Evolutionary conservation across 2,329 filamentous ascomycete genomes (phyloP).

Genomic region (Epicoccum nigrum): DNA sequence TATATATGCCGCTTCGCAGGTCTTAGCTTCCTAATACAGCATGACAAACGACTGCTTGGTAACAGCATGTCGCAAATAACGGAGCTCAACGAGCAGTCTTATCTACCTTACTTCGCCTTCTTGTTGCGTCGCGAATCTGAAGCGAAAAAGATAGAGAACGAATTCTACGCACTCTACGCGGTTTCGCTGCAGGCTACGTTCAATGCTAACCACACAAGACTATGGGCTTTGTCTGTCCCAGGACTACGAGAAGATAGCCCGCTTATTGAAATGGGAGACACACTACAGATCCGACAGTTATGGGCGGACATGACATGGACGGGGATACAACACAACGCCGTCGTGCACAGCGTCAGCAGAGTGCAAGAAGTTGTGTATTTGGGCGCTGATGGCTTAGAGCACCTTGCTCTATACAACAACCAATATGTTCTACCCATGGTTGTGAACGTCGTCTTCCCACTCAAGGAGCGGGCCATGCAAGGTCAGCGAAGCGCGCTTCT

Average conservation of each 20-base stretch:
- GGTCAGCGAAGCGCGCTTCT: slow-evolving; percentile 2
- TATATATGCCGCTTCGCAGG: slow-evolving; percentile 29
- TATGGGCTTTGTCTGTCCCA: slow-evolving; percentile 33
- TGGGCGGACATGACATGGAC: slow-evolving; percentile 31
- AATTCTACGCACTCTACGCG: slow-evolving; percentile 28
- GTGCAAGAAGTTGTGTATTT: slow-evolving; percentile 33
- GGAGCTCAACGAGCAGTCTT: slow-evolving; percentile 18
- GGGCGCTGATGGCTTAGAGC: slow-evolving; percentile 20
- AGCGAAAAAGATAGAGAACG: slow-evolving; percentile 12
- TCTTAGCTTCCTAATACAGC: slow-evolving; percentile 22
- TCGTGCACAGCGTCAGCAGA: slow-evolving; percentile 31
- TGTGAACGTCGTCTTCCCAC: slow-evolving; percentile 35
- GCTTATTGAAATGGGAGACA: slow-evolving; percentile 40
- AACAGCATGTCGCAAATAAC: not conserved
- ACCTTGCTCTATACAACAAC: not conserved
- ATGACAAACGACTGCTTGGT: not conserved
- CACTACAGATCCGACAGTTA: slow-evolving; percentile 40
- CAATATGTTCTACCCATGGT: slow-evolving; percentile 13
- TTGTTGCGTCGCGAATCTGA: slow-evolving; percentile 22
- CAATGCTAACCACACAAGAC: not conserved
- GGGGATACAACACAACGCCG: slow-evolving; percentile 27
- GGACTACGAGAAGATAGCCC: slow-evolving; percentile 43
- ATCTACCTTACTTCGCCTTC: slow-evolving; percentile 24
- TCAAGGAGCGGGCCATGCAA: slow-evolving; percentile 12
- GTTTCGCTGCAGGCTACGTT: slow-evolving; percentile 13